These are phyloP conservation scores for Apiospora phragmitis DNA, from an alignment of 2,329 filamentous ascomycete genomes.

Conservation along the genomic window DNA sequence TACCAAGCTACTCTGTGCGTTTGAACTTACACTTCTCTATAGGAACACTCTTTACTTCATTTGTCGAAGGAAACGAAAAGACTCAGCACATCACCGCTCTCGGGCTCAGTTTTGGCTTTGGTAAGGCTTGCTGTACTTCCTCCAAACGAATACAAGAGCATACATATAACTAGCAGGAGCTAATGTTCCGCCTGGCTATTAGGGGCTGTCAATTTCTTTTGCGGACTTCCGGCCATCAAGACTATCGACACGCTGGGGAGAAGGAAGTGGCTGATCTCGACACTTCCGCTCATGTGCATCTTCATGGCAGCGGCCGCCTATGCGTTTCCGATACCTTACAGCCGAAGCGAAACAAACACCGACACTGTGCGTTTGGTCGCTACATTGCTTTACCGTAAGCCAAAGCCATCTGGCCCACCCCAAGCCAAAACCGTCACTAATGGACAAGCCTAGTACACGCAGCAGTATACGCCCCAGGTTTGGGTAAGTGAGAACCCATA, in stretches of 20 bases:
- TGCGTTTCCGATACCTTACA: conserved; percentile 23
- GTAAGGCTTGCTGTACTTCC: conserved; percentile 16
- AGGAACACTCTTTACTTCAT: conserved; percentile 23
- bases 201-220: conserved; percentile 44
- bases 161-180: not conserved
- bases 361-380: conserved; percentile 33
- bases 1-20: no score
- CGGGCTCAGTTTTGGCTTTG: conserved; percentile 33
- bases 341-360: not conserved
- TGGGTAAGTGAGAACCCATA: conserved; percentile 22
- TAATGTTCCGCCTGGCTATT: not conserved
- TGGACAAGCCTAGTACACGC: conserved; percentile 35
- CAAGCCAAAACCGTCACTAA: not conserved
- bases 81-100: conserved; percentile 25
- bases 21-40: not conserved
- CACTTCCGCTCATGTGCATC: conserved; percentile 44
- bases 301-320: conserved; percentile 41
- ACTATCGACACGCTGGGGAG: conserved; percentile 43
- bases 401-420: not conserved
- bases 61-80: not conserved
- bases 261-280: conserved; percentile 43
- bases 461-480: conserved; percentile 41
- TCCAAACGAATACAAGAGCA: no score
- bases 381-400: conserved; percentile 37
- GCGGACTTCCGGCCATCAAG: conserved; percentile 41